phyloP scores from a whole-genome alignment of 2,329 filamentous ascomycete genomes.

The Biscogniauxia marginata region DNA sequence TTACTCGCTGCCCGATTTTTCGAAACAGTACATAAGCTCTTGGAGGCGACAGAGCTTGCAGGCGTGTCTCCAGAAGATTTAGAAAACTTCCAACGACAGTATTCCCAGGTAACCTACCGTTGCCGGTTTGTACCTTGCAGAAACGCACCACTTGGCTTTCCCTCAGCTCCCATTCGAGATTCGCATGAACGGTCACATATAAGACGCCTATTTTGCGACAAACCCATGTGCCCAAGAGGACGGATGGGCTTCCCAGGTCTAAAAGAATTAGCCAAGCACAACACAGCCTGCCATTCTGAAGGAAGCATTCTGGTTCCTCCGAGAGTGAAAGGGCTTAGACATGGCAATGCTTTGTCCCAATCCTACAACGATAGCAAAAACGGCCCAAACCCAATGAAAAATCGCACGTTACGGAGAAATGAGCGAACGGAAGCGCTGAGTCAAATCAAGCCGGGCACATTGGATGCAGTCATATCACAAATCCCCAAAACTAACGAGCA shows the following conservation, averaged over 20 bases:
- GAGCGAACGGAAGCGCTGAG: no score
- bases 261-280: conserved; percentile 1
- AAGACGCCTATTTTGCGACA: conserved; percentile 7
- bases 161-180: background rate
- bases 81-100: conserved; percentile 4
- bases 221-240: conserved; percentile 2
- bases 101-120: conserved; percentile 1
- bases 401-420: no score
- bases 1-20: no score
- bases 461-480: no score
- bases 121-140: conserved; percentile 7
- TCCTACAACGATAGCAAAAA: background rate
- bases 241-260: conserved; percentile 6
- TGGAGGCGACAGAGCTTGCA: background rate
- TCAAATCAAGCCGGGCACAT: no score
- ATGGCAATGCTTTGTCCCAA: background rate
- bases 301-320: conserved; percentile 6
- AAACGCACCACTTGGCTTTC: conserved; percentile 6
- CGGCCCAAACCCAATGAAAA: background rate
- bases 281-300: conserved; percentile 5
- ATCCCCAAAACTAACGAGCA: no score
- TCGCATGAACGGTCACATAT: conserved; percentile 8
- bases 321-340: conserved; percentile 2
- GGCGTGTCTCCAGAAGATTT: background rate
- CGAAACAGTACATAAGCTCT: conserved; percentile 1